phyloP scores from a whole-genome alignment of 257 asterid genomes.

The Fraxinus pennsylvanica region DNA sequence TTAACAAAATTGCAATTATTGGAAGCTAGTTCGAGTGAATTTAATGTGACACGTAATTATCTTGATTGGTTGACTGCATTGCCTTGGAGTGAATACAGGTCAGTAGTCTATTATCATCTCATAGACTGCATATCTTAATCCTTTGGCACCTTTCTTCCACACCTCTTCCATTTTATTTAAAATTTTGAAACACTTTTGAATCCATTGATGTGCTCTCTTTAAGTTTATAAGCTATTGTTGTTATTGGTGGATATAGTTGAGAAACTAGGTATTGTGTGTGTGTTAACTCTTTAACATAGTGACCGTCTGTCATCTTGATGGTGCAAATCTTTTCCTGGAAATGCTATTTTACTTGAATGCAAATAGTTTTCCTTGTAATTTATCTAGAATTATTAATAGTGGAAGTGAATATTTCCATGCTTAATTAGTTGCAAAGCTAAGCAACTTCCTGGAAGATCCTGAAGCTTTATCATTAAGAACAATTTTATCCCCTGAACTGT shows the following conservation, averaged over 20 bases:
- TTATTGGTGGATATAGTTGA: background rate
- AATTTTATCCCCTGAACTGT: too few species aligned
- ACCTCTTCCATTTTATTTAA: conserved; percentile 4
- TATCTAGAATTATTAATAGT: background rate
- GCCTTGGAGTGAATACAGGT: conserved; percentile 99
- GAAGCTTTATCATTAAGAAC: background rate
- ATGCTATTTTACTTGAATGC: background rate
- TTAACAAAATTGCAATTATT: conserved; percentile 77
- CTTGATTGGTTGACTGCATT: conserved; percentile 98
- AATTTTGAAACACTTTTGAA: conserved; percentile 12
- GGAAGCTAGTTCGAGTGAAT: conserved; percentile 99
- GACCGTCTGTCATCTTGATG: conserved; percentile 1
- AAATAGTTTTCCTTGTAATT: background rate
- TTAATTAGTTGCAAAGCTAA: background rate
- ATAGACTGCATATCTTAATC: background rate
- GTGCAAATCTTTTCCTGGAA: background rate
- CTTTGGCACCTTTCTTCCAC: conserved; percentile 3
- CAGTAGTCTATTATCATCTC: conserved; percentile 24
- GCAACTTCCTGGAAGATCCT: background rate
- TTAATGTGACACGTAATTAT: conserved; percentile 95
- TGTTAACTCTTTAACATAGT: background rate
- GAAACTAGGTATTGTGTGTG: background rate
- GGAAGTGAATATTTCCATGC: background rate
- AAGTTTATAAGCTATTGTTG: background rate
- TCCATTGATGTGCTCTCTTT: background rate